A percentile compares a stretch with the other conserved stretches of the same genome.
phyloP scores from a whole-genome alignment of 345 rosid species.

The Leavenworthia alabamica region DNA sequence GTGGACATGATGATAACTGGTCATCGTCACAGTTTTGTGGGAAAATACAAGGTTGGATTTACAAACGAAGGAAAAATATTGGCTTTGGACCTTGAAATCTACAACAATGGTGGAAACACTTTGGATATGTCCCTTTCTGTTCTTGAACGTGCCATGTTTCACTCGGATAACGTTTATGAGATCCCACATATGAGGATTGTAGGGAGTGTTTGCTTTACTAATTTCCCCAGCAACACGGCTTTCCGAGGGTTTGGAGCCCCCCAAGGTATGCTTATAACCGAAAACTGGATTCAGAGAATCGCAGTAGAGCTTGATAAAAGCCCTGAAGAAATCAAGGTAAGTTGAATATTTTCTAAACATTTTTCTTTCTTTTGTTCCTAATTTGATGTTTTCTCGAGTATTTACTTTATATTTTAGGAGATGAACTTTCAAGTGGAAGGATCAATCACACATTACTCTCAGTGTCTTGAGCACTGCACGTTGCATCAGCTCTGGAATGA shows the following conservation, averaged over 20 bases:
- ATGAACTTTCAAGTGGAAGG: constrained; percentile 94
- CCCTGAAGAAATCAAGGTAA: constrained; percentile 81
- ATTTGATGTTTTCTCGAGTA: not conserved
- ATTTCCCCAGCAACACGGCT: constrained; percentile 87
- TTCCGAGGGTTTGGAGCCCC: constrained; percentile 97
- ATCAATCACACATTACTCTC: constrained; percentile 71
- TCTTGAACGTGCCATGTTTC: constrained; percentile 88
- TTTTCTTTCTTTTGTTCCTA: not conserved
- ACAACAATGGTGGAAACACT: constrained; percentile 91
- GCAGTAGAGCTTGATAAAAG: constrained; percentile 64
- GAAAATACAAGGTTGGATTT: constrained; percentile 95
- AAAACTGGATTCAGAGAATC: constrained; percentile 89
- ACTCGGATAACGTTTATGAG: constrained; percentile 85
- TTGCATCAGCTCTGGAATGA: constrained; percentile 67
- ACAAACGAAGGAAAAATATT: constrained; percentile 74
- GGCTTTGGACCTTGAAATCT: constrained; percentile 78
- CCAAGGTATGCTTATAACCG: constrained; percentile 90
- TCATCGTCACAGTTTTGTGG: constrained; percentile 92
- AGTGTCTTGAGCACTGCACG: constrained; percentile 63
- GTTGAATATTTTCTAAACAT: constrained; percentile 13
- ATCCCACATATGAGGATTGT: constrained; percentile 71
- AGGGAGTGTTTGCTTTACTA: constrained; percentile 83
- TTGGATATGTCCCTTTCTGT: constrained; percentile 70
- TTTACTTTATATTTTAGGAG: constrained; percentile 47
- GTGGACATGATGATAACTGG: constrained; percentile 89